Base-by-base conservation (phyloP, 495 filamentous ascomycete genomes). In the Neurospora sp. region DNA sequence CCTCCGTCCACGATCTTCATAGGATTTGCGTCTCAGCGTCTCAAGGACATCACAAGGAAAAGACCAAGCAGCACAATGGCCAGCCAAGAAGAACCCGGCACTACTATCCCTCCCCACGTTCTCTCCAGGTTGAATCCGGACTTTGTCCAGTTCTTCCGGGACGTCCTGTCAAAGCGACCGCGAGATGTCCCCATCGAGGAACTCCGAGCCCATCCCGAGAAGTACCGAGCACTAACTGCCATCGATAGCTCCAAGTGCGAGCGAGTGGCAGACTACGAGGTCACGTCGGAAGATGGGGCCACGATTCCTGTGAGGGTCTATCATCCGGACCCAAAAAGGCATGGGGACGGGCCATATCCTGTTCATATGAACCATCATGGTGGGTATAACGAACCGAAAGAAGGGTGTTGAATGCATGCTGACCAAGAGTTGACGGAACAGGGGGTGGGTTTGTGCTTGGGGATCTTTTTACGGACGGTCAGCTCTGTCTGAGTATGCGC, bases 321-420 rank as follows among this genome's bases (percentile, higher is more conserved):
- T 41, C 80, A 85, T 65, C 85, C 85, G 3, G 79, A 84, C 39
- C 81, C 81, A 16, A 73, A 71, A 9, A 77, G 70, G 40, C 71
- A 77, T 72, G 73, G 83, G 1, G 71, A 79, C 0, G 85, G 84
- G 1, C 85, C 85, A 9, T 85, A 84, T 73, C 81, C 83, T 2
- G 80, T 85, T 0, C 85, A 87, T 69, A 70, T 87, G 16, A 85
- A 87, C 65, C 86, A 82, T 41, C 85, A 87, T 68, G 85, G 85
- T 75, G 76, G 73, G 73, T 74, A 22, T 38, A 71, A 4, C 59
- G 5, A 16, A 0, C 31, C 16, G 18, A 8, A 31, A 12, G 27
- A 31, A 12, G 14, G 27, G 27, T 12, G 8, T 69, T 9, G 31
- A 53, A n/a, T 2, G 1, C 9, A 69, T 73, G 61, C 77, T 72